Conservation (phyloP, 495 filamentous ascomycete genomes). For the Glonium stellatum region DNA sequence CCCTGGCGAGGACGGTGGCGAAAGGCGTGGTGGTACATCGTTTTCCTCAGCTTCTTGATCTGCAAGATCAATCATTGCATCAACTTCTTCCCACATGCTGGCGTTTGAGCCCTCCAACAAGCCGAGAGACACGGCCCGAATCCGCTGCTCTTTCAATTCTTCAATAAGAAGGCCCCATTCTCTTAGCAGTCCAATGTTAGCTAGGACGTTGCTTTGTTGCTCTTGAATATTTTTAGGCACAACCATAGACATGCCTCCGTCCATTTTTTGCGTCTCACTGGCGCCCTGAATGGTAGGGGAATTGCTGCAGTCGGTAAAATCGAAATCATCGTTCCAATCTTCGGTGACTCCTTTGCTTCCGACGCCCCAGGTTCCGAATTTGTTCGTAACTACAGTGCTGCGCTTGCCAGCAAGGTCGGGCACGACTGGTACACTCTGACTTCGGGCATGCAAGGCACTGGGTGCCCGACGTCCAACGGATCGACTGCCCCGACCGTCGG, state of each 20-base stretch:
- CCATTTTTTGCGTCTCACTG: constrained; percentile 25
- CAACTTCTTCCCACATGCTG: constrained; percentile 36
- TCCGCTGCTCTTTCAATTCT: constrained; percentile 38
- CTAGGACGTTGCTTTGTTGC: constrained; percentile 38
- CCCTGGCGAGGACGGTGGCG: constrained; percentile 36
- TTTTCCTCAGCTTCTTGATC: constrained; percentile 38
- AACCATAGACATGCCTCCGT: constrained; percentile 37
- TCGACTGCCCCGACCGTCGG: constrained; percentile 65
- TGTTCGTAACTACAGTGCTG: constrained; percentile 54
- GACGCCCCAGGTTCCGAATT: constrained; percentile 84
- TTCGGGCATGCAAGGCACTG: constrained; percentile 73
- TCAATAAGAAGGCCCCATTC: constrained; percentile 41
- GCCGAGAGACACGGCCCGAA: constrained; percentile 32
- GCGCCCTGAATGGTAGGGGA: constrained; percentile 21
- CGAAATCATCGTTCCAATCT: constrained; percentile 42
- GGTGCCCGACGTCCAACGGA: constrained; percentile 67
- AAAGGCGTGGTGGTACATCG: constrained; percentile 26
- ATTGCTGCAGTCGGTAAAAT: constrained; percentile 32
- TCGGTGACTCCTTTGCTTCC: constrained; percentile 63
- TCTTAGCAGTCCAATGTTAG: constrained; percentile 36
- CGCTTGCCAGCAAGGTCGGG: constrained; percentile 56
- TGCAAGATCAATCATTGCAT: constrained; percentile 42
- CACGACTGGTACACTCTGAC: constrained; percentile 90
- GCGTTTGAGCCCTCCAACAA: constrained; percentile 29
- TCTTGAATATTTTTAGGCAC: constrained; percentile 38